Evolutionary conservation across 2,329 filamentous ascomycete species (phyloP).

Genomic region (Fusarium denticulatum): DNA sequence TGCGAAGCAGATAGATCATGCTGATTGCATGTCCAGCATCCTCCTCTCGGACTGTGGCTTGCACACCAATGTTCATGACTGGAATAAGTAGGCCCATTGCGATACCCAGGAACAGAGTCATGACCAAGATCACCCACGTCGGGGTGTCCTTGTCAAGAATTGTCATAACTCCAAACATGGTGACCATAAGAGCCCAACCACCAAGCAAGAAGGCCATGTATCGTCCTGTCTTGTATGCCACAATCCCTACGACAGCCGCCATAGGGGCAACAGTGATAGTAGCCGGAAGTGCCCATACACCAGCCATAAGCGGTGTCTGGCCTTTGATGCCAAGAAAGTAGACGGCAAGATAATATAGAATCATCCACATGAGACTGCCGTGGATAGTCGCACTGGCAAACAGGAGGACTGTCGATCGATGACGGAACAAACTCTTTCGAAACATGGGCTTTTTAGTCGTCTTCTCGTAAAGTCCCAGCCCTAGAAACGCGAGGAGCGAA

Average conservation of each 20-base stretch:
- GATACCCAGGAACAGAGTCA: slow-evolving; percentile 68
- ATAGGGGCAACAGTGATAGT: slow-evolving; percentile 72
- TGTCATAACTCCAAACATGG: slow-evolving; percentile 66
- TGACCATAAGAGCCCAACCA: slow-evolving; percentile 69
- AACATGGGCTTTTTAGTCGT: slow-evolving; percentile 37
- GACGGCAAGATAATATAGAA: slow-evolving; percentile 43
- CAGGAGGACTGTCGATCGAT: slow-evolving; percentile 33
- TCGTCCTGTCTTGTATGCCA: slow-evolving; percentile 63
- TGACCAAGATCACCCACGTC: slow-evolving; percentile 65
- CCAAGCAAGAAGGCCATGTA: slow-evolving; percentile 70
- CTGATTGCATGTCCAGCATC: slow-evolving; percentile 40
- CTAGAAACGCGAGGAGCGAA: slow-evolving; percentile 58
- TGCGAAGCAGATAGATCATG: slow-evolving; percentile 42
- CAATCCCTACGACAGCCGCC: slow-evolving; percentile 63
- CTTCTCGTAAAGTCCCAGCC: slow-evolving; percentile 35
- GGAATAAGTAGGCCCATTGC: slow-evolving; percentile 74
- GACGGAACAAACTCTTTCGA: slow-evolving; percentile 33
- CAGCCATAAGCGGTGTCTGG: slow-evolving; percentile 36
- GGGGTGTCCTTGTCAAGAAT: slow-evolving; percentile 60
- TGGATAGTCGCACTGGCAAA: slow-evolving; percentile 37
- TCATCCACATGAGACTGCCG: slow-evolving; percentile 44
- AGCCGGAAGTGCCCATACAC: slow-evolving; percentile 65
- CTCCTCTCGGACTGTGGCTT: slow-evolving; percentile 55
- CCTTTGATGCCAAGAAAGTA: slow-evolving; percentile 41
- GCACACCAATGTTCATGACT: slow-evolving; percentile 69